phyloP scores from a whole-genome alignment of 768 basidiomycete genomes.

The Pisolithus microcarpus region DNA sequence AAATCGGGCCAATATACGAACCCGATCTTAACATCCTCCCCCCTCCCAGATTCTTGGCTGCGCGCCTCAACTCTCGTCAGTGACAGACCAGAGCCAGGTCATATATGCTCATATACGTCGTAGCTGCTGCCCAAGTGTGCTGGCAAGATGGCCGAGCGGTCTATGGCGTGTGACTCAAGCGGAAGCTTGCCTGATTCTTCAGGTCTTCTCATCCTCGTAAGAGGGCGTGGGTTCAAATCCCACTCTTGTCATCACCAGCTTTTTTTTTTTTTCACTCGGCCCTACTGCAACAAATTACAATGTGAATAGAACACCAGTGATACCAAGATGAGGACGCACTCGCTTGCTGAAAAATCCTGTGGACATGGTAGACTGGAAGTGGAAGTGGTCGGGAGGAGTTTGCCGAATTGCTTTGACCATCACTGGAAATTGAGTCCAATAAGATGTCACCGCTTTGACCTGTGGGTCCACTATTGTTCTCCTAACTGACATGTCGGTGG shows the following conservation, averaged over 20 bases:
- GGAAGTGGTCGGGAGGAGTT: not conserved
- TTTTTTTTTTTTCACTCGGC: no score
- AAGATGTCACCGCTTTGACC: slow-evolving; percentile 7
- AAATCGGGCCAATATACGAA: no score
- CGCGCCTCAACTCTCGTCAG: no score
- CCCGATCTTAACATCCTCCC: no score
- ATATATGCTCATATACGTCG: not conserved
- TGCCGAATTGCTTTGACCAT: slow-evolving; percentile 11
- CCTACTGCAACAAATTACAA: no score
- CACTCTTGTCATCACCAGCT: slow-evolving; percentile 19
- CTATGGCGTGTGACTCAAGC: slow-evolving; percentile 45
- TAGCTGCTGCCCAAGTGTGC: not conserved
- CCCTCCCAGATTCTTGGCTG: no score
- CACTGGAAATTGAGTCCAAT: not conserved
- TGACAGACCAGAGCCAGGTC: no score
- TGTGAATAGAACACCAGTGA: no score
- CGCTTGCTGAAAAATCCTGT: no score
- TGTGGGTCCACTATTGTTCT: slow-evolving; percentile 14
- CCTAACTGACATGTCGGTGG: slow-evolving; percentile 5
- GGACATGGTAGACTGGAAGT: no score
- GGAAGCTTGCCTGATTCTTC: slow-evolving; percentile 14
- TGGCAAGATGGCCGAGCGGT: slow-evolving; percentile 38
- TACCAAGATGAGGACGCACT: no score
- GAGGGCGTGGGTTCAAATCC: slow-evolving; percentile 19
- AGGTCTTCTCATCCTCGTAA: slow-evolving; percentile 17